Evolutionary conservation across 805 yeast genomes (phyloP), one percentile per base, ranked within the genome.

Genomic region (Saccharomycopsis babjevae): DNA sequence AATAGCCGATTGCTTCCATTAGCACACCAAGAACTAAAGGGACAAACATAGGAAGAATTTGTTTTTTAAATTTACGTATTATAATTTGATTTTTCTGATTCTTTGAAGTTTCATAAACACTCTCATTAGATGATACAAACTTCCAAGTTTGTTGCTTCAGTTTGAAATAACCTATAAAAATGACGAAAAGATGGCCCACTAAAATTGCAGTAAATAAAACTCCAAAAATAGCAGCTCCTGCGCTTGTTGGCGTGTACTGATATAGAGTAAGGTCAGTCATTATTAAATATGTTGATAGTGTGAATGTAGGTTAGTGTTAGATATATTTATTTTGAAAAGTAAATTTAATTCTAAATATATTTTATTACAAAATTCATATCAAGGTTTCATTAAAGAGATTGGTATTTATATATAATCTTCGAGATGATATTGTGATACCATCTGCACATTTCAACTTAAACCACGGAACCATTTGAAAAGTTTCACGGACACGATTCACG

Each of bases 1-100:
- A 59, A 59, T 68, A 72, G 5, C 74, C 74, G 28, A 68, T 60
- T 11, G 61, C 50, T 60, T 72, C 74, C 20, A 68, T 46, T 0
- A 66, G 8, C 5, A 67, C 62, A 10, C 74, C 75, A n/a, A 67
- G 36, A 25, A 69, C 55, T 34, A 71, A 60, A 6, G 74, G 73
- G 40, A 68, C 32, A 34, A 42, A 50, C 57, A 46, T 46, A 15
- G 55, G 55, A 50, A 54, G 57, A 10, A 54, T 38, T 5, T 54
- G 46, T 54, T 16, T 54, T 38, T 36, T 54, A 18, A 54, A 54
- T 20, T 46, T 40, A 18, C n/a, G n/a, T n/a, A n/a, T n/a, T n/a
- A n/a, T n/a, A n/a, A n/a, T n/a, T n/a, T n/a, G n/a, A n/a, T n/a
- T n/a, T n/a, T n/a, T n/a, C n/a, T n/a, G n/a, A n/a, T n/a, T n/a